Conservation (phyloP, 1,139 yeast genomes). For the Saccharomycopsis phalli region DNA sequence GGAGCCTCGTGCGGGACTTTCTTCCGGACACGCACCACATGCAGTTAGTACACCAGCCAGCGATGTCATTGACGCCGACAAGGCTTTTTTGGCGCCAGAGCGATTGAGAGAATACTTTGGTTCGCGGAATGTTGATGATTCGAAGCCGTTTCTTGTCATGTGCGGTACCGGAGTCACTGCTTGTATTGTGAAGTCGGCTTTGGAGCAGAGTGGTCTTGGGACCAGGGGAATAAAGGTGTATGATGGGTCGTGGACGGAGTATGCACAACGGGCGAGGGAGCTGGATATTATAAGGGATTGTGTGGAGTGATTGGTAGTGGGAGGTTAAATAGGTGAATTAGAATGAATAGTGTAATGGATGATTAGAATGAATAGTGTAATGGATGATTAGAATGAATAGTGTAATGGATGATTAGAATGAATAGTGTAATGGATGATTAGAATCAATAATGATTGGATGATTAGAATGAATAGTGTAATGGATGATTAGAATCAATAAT, state of each 20-base stretch:
- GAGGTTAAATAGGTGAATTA: too few relatives aligned
- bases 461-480: too few relatives aligned
- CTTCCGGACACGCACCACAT: slow-evolving; percentile 86
- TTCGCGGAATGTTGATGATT: slow-evolving; percentile 30
- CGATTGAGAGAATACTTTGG: slow-evolving; percentile 41
- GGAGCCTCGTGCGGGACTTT: slow-evolving; percentile 81
- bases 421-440: too few relatives aligned
- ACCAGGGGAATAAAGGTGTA: slow-evolving; percentile 53
- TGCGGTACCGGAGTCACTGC: slow-evolving; percentile 98
- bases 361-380: too few relatives aligned
- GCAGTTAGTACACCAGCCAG: slow-evolving; percentile 70
- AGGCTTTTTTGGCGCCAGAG: slow-evolving; percentile 40
- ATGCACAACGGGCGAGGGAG: slow-evolving; percentile 27
- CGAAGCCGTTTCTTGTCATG: slow-evolving; percentile 68
- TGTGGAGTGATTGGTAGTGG: not conserved
- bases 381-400: too few relatives aligned
- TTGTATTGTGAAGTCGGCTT: slow-evolving; percentile 65
- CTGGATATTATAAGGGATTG: slow-evolving; percentile 4
- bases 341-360: too few relatives aligned
- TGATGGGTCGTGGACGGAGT: slow-evolving; percentile 90
- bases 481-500: too few relatives aligned
- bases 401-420: too few relatives aligned
- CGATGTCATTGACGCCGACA: slow-evolving; percentile 43
- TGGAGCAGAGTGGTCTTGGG: slow-evolving; percentile 47
- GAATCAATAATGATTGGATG: too few relatives aligned